phyloP scores from a whole-genome alignment of 192 early-diverging fungal genomes.

The Radiomyces spectabilis region DNA sequence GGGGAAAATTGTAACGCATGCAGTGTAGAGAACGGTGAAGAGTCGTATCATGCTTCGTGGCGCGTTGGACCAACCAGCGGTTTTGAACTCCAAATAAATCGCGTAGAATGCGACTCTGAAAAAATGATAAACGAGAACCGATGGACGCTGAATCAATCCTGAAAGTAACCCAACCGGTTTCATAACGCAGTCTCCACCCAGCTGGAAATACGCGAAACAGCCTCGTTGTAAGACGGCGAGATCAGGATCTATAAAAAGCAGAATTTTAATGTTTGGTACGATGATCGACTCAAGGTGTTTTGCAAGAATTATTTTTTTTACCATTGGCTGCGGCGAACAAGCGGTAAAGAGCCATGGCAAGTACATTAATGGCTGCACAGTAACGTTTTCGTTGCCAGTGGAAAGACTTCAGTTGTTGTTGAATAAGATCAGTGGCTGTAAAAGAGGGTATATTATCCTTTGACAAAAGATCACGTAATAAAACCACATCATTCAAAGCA shows the following conservation, averaged over 20 bases:
- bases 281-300: not conserved
- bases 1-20: slow-evolving; percentile 39
- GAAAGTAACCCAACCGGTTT: slow-evolving; percentile 83
- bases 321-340: slow-evolving; percentile 80
- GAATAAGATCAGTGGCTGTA: slow-evolving; percentile 36
- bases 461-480: slow-evolving; percentile 54
- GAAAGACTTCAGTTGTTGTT: slow-evolving; percentile 50
- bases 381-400: slow-evolving; percentile 75
- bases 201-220: slow-evolving; percentile 82
- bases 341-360: slow-evolving; percentile 87
- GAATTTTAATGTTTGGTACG: not conserved
- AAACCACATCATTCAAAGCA: slow-evolving; percentile 85
- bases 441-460: slow-evolving; percentile 37
- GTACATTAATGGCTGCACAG: slow-evolving; percentile 76
- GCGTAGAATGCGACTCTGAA: slow-evolving; percentile 82
- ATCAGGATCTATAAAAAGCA: slow-evolving; percentile 46
- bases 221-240: slow-evolving; percentile 70
- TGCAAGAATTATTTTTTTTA: slow-evolving; percentile 29
- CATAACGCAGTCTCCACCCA: slow-evolving; percentile 73
- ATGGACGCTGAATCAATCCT: slow-evolving; percentile 69
- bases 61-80: slow-evolving; percentile 35
- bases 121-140: slow-evolving; percentile 82
- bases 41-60: slow-evolving; percentile 38
- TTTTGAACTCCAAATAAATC: slow-evolving; percentile 45
- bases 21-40: slow-evolving; percentile 46